These are phyloP conservation scores for Beauveria bassiana DNA, from an alignment of 2,329 filamentous ascomycete genomes.

Conservation along the genomic window DNA sequence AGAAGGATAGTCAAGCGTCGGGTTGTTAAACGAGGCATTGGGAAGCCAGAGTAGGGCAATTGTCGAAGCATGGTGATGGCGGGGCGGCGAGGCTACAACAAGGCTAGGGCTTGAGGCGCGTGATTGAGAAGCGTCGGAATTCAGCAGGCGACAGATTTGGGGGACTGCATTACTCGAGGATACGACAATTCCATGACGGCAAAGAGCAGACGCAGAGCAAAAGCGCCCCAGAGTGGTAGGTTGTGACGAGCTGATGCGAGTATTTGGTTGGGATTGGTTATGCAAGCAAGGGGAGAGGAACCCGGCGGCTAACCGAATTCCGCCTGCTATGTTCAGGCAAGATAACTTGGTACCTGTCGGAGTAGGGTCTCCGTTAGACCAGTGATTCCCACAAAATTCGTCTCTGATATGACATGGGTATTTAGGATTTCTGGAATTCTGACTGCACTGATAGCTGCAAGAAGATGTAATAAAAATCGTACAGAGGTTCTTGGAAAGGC, in stretches of 20 bases:
- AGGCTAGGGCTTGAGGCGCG: not conserved
- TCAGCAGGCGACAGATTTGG: not conserved
- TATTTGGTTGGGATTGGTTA: not conserved
- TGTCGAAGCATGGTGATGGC: conserved; percentile 22
- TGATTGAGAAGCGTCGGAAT: not conserved
- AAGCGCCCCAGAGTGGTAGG: not conserved
- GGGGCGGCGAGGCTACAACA: not conserved
- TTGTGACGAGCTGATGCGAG: not conserved
- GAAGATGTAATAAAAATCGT: no score
- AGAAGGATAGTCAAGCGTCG: conserved; percentile 47
- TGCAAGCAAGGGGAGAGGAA: not conserved
- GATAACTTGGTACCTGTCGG: no score
- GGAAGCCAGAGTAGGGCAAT: conserved; percentile 35
- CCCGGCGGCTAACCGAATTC: not conserved
- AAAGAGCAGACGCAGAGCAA: not conserved
- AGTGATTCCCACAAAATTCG: no score
- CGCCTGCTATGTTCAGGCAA: no score
- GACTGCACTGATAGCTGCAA: no score
- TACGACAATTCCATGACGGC: not conserved
- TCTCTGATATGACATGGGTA: no score
- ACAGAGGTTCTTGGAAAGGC: no score
- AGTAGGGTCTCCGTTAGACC: no score
- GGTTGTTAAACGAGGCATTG: conserved; percentile 41
- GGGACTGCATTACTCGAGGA: not conserved
- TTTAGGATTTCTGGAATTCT: no score